Conservation (phyloP, 306 rosid species). For the Acacia confusa region DNA sequence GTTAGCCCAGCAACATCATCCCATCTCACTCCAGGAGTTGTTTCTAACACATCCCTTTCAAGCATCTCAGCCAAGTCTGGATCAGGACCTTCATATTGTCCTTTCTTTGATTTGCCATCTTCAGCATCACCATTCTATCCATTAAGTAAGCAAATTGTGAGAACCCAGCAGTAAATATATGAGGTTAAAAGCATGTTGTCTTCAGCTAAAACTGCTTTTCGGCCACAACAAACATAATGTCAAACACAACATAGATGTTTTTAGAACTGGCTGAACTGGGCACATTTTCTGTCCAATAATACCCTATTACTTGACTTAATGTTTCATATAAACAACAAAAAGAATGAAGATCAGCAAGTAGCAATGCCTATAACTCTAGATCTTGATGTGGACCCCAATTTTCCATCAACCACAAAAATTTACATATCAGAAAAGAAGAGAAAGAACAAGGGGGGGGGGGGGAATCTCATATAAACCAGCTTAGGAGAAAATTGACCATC, state of each 20-base stretch:
- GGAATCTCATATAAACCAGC: neutral
- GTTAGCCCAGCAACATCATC: slow-evolving; percentile 94
- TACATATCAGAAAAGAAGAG: neutral
- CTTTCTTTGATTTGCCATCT: slow-evolving; percentile 79
- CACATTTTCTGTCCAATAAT: neutral
- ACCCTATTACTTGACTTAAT: neutral
- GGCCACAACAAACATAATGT: neutral
- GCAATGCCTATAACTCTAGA: neutral
- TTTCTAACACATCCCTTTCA: slow-evolving; percentile 92
- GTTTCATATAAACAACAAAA: neutral
- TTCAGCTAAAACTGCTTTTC: neutral
- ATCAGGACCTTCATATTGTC: slow-evolving; percentile 95
- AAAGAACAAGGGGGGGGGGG: neutral
- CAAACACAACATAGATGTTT: neutral
- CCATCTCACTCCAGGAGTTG: slow-evolving; percentile 99
- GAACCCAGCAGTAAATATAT: slow-evolving; percentile 14
- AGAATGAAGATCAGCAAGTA: neutral
- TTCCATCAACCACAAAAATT: neutral
- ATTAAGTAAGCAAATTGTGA: neutral
- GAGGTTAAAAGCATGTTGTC: neutral
- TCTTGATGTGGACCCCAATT: neutral
- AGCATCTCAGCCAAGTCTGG: slow-evolving; percentile 99
- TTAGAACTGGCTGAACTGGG: slow-evolving; percentile 2
- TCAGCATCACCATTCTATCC: slow-evolving; percentile 74
- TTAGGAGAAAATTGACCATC: neutral